These are phyloP conservation scores for Ogataea trehalophila DNA, from an alignment of 805 yeast species.

Conservation along the genomic window DNA sequence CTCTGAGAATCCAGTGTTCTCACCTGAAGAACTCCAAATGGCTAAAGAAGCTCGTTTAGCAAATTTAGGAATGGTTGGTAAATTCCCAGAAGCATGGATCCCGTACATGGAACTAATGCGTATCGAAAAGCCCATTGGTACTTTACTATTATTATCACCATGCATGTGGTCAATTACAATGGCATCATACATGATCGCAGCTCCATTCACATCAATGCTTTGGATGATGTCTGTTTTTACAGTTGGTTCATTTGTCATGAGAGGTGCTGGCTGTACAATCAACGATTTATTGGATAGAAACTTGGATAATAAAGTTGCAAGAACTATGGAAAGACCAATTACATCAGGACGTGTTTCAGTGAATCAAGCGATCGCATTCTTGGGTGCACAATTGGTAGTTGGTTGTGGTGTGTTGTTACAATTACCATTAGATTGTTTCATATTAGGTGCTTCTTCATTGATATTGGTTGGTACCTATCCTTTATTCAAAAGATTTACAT, in stretches of 20 bases:
- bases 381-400: conserved; percentile 66
- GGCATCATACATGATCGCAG: conserved; percentile 73
- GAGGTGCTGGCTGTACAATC: conserved; percentile 97
- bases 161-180: conserved; percentile 90
- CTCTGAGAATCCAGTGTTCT: conserved; percentile 17
- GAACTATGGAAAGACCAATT: conserved; percentile 90
- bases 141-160: conserved; percentile 76
- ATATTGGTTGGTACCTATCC: conserved; percentile 85
- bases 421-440: conserved; percentile 77
- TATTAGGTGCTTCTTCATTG: conserved; percentile 75
- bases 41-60: conserved; percentile 48
- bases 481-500: conserved; percentile 87
- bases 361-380: conserved; percentile 62
- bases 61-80: conserved; percentile 46
- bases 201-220: conserved; percentile 59
- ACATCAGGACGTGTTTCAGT: conserved; percentile 79
- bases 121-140: conserved; percentile 94
- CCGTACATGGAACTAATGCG: conserved; percentile 94
- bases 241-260: conserved; percentile 82
- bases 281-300: conserved; percentile 85
- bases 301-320: conserved; percentile 76
- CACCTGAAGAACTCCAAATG: conserved; percentile 40
- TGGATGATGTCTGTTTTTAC: conserved; percentile 68
- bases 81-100: conserved; percentile 66
- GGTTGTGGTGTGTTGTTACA: conserved; percentile 70